Conservation (phyloP, 441 rosid genomes). For the Theobroma grandiflorum region DNA sequence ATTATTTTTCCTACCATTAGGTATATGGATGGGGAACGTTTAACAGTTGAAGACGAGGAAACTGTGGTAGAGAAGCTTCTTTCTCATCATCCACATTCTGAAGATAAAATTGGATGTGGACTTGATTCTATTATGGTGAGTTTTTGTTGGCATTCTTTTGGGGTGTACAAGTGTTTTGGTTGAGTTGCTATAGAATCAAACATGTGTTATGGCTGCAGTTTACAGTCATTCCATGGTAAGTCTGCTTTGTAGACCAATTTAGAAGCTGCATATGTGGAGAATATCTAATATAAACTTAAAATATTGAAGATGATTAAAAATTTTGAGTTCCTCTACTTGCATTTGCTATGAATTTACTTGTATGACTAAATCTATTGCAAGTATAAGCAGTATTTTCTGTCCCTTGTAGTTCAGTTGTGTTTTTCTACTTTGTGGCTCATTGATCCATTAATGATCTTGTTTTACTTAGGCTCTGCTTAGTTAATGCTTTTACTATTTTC, state of each 20-base stretch:
- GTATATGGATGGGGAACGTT: conserved; percentile 70
- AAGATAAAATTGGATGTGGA: conserved; percentile 88
- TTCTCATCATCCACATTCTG: conserved; percentile 73
- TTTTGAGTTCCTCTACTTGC: neutral
- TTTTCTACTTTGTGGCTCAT: neutral
- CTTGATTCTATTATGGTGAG: conserved; percentile 75
- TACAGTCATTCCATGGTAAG: neutral
- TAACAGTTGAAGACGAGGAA: conserved; percentile 69
- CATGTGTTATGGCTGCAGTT: neutral
- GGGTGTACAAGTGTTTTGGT: neutral
- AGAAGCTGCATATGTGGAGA: neutral
- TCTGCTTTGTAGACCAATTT: neutral
- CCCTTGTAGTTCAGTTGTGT: neutral
- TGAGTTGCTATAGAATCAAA: neutral
- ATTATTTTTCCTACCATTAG: conserved; percentile 39
- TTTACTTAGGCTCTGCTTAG: neutral
- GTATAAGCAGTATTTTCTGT: neutral
- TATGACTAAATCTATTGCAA: neutral
- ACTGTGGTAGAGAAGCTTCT: conserved; percentile 73
- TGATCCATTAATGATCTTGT: neutral
- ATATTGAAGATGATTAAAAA: neutral
- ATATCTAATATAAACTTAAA: conserved; percentile 19
- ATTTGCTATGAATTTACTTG: neutral
- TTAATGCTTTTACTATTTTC: too few relatives aligned
- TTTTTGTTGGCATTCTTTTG: neutral